phyloP scores from a whole-genome alignment of 768 basidiomycete species.

The Suillus brevipes region DNA sequence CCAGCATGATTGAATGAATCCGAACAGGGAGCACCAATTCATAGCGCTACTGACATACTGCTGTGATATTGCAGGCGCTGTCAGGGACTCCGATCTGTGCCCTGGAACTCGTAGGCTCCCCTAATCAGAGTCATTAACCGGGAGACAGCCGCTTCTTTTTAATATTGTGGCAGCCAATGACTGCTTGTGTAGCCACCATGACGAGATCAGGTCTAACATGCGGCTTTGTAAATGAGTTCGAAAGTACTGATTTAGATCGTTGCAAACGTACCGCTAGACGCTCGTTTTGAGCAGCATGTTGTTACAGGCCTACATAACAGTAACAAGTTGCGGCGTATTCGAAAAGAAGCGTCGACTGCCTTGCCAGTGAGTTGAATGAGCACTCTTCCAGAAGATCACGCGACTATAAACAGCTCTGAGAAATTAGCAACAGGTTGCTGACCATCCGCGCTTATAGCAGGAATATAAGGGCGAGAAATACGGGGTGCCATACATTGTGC shows the following conservation, averaged over 20 bases:
- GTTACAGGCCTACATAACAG: neutral
- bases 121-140: neutral
- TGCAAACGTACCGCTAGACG: neutral
- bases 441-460: neutral
- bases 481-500: neutral
- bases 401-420: neutral
- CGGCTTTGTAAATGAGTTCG: neutral
- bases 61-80: neutral
- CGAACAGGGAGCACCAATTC: neutral
- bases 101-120: neutral
- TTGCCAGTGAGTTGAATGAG: neutral
- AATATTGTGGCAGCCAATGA: neutral
- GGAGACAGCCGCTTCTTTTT: neutral
- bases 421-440: neutral
- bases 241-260: neutral
- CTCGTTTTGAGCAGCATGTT: neutral
- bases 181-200: neutral
- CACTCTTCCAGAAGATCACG: neutral
- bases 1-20: neutral
- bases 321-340: neutral
- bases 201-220: neutral
- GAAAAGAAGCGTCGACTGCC: neutral
- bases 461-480: neutral
- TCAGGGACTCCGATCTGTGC: neutral
- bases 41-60: neutral